Base-by-base conservation (phyloP, 176 grass and related monocot species). In the Secale cereale region DNA sequence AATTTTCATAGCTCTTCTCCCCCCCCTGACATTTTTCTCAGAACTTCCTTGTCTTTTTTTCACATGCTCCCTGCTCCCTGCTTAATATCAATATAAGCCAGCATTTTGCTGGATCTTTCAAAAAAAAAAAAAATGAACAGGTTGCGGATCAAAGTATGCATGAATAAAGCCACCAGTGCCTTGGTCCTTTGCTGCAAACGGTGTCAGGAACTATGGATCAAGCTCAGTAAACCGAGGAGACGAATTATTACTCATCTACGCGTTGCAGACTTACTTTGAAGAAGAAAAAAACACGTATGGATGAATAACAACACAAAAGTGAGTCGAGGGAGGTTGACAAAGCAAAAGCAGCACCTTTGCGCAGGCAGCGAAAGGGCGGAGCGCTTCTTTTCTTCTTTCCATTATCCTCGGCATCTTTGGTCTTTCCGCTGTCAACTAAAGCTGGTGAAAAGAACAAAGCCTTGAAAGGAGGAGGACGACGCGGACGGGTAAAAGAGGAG, bases 381-480 rank as follows among this genome's bases (percentile, higher is more conserved):
- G 57, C 50, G 37, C 67, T 83, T 78, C 79, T 86, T 90, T 86
- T 87, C 75, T 87, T 83, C 59, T 82, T 82, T 71, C 23, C 78
- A n/a, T 65, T 83, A 75, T 73, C 76, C 83, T 83, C 29, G 74
- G 79, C 20, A 68, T 59, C 78, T 90, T 70, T 82, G 78, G 63
- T 78, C 83, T 90, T 83, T 86, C 88, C 33, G 74, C 67, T 83
- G 90, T 86, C 78, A 82, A 78, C 40, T 79, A 88, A 88, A 89
- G 86, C 43, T 74, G 78, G 31, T 31, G 59, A 89, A 88, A 87
- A 92, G 86, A 89, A 86, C 45, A 88, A 86, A 89, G 57, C 64
- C 25, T 9, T 37, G 70, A 83, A 82, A 72, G 23, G 63, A 65
- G 84, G 36, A 78, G 50, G 65, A 48, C 16, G 63, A 50, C 27